Evolutionary conservation across 148 eudicot genomes (phyloP), one percentile per base, ranked within the genome.

Genomic region (Rhododendron mucronatum): DNA sequence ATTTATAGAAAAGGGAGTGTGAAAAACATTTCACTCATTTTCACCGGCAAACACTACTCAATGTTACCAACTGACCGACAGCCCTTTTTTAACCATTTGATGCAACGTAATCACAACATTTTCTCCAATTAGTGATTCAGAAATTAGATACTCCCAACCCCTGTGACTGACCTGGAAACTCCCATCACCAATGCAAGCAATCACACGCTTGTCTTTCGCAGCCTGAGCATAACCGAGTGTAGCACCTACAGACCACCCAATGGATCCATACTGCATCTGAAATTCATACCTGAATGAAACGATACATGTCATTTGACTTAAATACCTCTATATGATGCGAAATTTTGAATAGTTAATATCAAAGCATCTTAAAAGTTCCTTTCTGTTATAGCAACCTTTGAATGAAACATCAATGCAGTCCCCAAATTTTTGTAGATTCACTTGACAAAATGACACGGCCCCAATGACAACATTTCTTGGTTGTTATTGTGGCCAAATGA

Each of bases 221-320:
- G 96, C 98, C 88, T 93, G 98, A 83, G 98, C 96, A 87, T 95
- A 95, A 47, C 98, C 98, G 63, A 95, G 89, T 48, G 98, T 92
- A 63, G 98, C 95, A 87, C 98, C 98, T 44, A 94, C 95, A 8
- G 97, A 91, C 97, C 97, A 94, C 82, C 95, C 97, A 30, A 94
- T 93, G 14, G 97, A 95, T 83, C 98, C 98, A 85, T 92, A 95
- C 48, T 95, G 98, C 98, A 95, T 93, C 85, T 95, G 96, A 82
- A 95, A 95, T 63, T 95, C 98, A 80, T 85, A 95, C 88, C 97
- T 94, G 88, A 28, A 88, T 15, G 59, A 28, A 81, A 82, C 10
- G 14, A 50, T 2, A 28, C 51, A 67, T 51, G 78, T 30, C 11
- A 79, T 75, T 28, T 20, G n/a, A 48, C 35, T 12, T 9, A 73